phyloP scores from a whole-genome alignment of 2,329 filamentous ascomycete species.

The Colletotrichum euphorbiae region DNA sequence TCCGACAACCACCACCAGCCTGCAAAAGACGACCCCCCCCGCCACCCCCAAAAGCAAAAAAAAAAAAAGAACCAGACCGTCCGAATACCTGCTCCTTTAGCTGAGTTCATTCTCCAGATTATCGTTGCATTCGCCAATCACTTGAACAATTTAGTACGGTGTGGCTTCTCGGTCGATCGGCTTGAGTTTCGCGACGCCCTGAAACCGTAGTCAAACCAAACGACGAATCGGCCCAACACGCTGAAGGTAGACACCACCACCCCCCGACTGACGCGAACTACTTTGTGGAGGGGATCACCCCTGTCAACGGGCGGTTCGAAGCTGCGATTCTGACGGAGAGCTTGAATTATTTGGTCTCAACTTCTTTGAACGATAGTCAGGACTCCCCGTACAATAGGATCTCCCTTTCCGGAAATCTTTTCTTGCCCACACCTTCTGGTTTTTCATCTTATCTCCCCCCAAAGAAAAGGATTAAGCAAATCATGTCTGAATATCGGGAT shows the following conservation, averaged over 20 bases:
- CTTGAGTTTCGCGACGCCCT: conserved; percentile 22
- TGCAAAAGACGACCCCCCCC: not conserved
- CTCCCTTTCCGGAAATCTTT: not conserved
- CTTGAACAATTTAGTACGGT: not conserved
- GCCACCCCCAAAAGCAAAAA: too few species aligned
- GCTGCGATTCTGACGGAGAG: not conserved
- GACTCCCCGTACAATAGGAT: not conserved
- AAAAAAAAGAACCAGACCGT: not conserved
- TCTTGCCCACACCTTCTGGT: not conserved
- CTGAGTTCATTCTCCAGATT: not conserved
- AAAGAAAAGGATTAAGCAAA: too few species aligned
- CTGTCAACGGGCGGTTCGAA: not conserved
- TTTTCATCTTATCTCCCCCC: not conserved
- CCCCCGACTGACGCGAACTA: not conserved
- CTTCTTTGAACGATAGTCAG: too few species aligned
- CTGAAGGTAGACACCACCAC: not conserved
- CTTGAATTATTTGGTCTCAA: not conserved
- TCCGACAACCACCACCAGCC: not conserved
- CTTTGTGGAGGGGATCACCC: not conserved
- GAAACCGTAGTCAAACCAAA: conserved; percentile 38
- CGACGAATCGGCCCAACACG: not conserved
- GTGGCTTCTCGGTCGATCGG: conserved; percentile 17
- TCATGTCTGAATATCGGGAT: conserved; percentile 35
- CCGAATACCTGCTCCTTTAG: not conserved
- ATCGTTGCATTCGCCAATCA: conserved; percentile 3